Evolutionary conservation across 768 basidiomycete species (phyloP).

Genomic region (Russula compacta): DNA sequence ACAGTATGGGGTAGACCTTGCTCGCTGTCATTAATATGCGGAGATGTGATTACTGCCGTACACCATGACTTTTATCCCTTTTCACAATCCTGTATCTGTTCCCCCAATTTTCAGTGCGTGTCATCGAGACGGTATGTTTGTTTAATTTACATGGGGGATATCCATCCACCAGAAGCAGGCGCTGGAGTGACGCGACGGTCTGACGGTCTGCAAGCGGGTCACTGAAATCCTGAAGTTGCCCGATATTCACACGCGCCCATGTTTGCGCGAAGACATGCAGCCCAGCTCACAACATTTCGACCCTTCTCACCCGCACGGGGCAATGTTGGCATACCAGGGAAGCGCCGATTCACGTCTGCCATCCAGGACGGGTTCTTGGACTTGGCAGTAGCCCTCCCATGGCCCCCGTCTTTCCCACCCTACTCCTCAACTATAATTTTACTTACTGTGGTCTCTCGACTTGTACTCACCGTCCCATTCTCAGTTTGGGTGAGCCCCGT

Average conservation of each 20-base stretch:
- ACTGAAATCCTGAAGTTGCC: not conserved
- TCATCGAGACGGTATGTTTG: not conserved
- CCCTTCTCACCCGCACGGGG: not conserved
- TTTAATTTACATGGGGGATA: not conserved
- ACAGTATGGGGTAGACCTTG: slow-evolving; percentile 16
- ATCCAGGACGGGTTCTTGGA: slow-evolving; percentile 65
- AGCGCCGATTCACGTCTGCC: slow-evolving; percentile 13
- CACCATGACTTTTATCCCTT: slow-evolving; percentile 9
- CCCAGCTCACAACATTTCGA: not conserved
- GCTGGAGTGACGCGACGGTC: not conserved
- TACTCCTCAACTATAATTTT: slow-evolving; percentile 73
- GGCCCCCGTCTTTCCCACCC: slow-evolving; percentile 55
- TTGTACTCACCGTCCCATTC: slow-evolving; percentile 53
- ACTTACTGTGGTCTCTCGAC: slow-evolving; percentile 50
- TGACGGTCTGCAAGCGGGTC: not conserved
- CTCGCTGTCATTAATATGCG: slow-evolving; percentile 14
- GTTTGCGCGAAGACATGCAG: slow-evolving; percentile 6
- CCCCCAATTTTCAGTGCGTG: not conserved
- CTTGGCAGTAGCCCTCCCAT: slow-evolving; percentile 64
- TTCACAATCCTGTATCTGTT: slow-evolving; percentile 17
- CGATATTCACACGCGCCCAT: slow-evolving; percentile 6
- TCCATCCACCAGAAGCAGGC: no score
- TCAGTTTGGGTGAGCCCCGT: slow-evolving; percentile 60
- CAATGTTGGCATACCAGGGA: not conserved
- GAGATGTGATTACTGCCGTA: slow-evolving; percentile 20